Evolutionary conservation across 768 basidiomycete genomes (phyloP).

Genomic region (Leucosporidium creatinivorum): DNA sequence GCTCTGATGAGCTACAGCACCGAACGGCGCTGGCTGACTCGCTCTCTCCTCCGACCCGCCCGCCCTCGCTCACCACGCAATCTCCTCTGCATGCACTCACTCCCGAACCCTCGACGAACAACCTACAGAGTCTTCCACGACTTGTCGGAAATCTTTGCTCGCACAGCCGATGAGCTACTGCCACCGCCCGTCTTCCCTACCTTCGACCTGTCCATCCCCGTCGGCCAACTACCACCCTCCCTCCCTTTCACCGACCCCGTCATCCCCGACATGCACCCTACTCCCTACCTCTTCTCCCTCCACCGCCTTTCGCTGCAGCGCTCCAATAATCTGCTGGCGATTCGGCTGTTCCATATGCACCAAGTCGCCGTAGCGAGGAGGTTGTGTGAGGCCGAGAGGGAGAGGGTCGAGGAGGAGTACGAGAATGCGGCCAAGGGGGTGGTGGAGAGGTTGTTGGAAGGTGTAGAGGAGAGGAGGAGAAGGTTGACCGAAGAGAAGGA

Average conservation of each 20-base stretch:
- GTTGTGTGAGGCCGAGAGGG: constrained; percentile 44
- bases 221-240: constrained; percentile 27
- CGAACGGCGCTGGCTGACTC: constrained; percentile 2
- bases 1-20: not conserved
- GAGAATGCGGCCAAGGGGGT: constrained; percentile 44
- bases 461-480: constrained; percentile 44
- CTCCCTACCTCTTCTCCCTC: constrained; percentile 41
- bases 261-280: constrained; percentile 32
- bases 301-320: constrained; percentile 44
- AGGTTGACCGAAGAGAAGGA: constrained; percentile 47
- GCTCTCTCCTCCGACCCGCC: not conserved
- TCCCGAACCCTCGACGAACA: constrained; percentile 39
- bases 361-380: constrained; percentile 40
- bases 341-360: constrained; percentile 44
- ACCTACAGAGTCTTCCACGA: constrained; percentile 30
- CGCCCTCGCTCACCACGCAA: constrained; percentile 19
- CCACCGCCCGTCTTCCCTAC: constrained; percentile 33
- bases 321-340: constrained; percentile 42
- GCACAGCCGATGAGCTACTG: constrained; percentile 30
- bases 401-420: constrained; percentile 46
- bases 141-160: constrained; percentile 30
- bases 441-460: constrained; percentile 42
- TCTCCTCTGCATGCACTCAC: constrained; percentile 17
- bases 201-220: constrained; percentile 23
- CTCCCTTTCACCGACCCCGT: constrained; percentile 32